A percentile compares a stretch with the other conserved stretches of the same genome.
Evolutionary conservation across 2,329 filamentous ascomycete genomes (phyloP).

Genomic region (Alternaria alternata): DNA sequence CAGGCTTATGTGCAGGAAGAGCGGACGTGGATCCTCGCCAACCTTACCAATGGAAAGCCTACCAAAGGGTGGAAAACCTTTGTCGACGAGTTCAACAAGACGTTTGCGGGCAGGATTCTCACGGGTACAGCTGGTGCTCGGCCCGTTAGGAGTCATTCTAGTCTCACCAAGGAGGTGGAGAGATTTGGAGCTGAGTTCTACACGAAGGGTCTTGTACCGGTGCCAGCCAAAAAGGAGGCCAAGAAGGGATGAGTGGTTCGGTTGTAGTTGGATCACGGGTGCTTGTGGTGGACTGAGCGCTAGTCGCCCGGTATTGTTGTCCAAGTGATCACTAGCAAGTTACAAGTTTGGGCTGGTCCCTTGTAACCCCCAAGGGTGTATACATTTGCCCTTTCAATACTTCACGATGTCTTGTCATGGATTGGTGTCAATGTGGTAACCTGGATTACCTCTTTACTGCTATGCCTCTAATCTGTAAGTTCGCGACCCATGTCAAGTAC

Average conservation of each 20-base stretch:
- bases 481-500: fast-evolving
- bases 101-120: conserved; percentile 29
- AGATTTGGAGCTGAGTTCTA: conserved; percentile 37
- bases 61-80: conserved; percentile 34
- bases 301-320: background rate
- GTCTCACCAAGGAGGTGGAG: conserved; percentile 41
- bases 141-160: conserved; percentile 30
- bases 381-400: background rate
- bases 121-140: conserved; percentile 11
- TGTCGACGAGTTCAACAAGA: conserved; percentile 34
- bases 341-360: background rate
- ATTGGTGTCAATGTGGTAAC: background rate
- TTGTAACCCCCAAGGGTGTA: background rate
- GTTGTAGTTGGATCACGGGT: background rate
- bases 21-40: conserved; percentile 34
- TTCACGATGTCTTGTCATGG: background rate
- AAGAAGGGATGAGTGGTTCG: conserved; percentile 12
- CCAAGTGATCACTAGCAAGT: background rate
- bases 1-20: conserved; percentile 31
- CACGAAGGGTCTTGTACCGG: conserved; percentile 29
- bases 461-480: fast-evolving
- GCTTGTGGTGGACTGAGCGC: background rate
- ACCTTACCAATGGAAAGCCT: conserved; percentile 32
- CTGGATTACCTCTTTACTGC: background rate
- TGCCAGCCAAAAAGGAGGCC: conserved; percentile 14